Base-by-base conservation (phyloP, 1,284 basidiomycete genomes). In the Sporisorium iseilematis-ciliati region DNA sequence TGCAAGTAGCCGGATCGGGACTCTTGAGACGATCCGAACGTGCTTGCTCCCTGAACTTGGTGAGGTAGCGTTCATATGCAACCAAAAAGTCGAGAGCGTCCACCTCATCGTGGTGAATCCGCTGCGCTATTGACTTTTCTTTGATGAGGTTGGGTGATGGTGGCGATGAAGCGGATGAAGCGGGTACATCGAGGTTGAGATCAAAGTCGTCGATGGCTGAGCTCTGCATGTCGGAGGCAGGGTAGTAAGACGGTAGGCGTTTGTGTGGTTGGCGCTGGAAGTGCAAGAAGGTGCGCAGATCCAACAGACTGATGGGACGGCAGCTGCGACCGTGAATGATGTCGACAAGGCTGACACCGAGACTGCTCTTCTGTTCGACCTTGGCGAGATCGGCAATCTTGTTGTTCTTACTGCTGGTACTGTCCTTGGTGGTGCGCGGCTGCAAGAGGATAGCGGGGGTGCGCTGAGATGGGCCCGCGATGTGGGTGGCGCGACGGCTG, bases 1-100 rank as follows among this genome's bases (percentile, higher is more conserved):
- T 65, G 63, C 72, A 75, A 1, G 72, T 75, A 25, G 49, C 63
- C 2, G 67, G 63, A 26, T 75, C 64, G 11, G 73, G 73, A 25
- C 73, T 75, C 23, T 57, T 26, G 33, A 70, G 59, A 23, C 67
- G 73, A 20, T 66, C 50, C 29, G 67, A 49, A n/a, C 67, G 64
- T 8, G 73, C 16, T 40, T 70, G 67, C 4, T 75, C 67, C 12
- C 73, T 51, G 42, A 64, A 75, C 51, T 67, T 70, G 41, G 48
- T 67, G 25, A 60, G 38, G 50, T 79, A 80, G 26, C 79, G 69
- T 48, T 79, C 74, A 57, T 70, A 76, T 23, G 71, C 72, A 26
- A 78, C 75, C 21, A 80, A 50, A 33, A 80, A 80, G 57, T 80
- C 69, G 49, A 80, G 65, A 2, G 77, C 77, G 48, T 79, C 77